Evolutionary conservation across 2,329 filamentous ascomycete species (phyloP), one percentile per base, ranked within the genome.

Genomic region (Alternaria consortialis): DNA sequence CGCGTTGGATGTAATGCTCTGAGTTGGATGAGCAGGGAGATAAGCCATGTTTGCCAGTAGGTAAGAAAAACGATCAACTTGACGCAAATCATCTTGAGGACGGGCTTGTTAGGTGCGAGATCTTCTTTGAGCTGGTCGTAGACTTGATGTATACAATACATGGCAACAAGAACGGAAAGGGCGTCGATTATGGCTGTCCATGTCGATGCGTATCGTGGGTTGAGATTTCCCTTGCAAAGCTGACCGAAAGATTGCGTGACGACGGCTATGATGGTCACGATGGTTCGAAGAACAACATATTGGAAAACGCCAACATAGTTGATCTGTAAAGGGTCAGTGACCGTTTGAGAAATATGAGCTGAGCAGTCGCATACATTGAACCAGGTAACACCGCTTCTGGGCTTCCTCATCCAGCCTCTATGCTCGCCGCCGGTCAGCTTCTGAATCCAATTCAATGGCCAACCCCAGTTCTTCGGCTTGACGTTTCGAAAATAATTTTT

Each of bases 61-160:
- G 90, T 93, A 68, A 97, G 85, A 83, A 97, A 97, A 72, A 97
- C 93, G 73, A 96, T 92, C 29, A 96, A 85, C 79, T 97, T 97
- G 80, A 97, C 95, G 72, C 92, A 91, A 20, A 93, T 75, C 27
- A 97, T 88, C 79, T 97, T 97, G 66, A 94, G 79, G 67, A 94
- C 90, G 0, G 92, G 91, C 17, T 82, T 84, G 74, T 96, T 87
- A 55, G 89, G 85, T 7, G 85, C 84, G 27, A 97, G 84, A 60
- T 91, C 87, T 1, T 84, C 80, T 64, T 87, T 88, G 46, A 95
- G 83, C 77, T 96, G 92, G 31, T 91, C 77, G 77, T 97, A 97
- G 77, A 95, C 95, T 71, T 97, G 92, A 64, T 96, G 89, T 43
- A 97, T 80, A 75, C 91, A 94, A 81, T 91, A 95, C 91, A 97